These are phyloP conservation scores for Tetrahymena thermophila DNA, from an alignment of 73 alveolate genomes.

Conservation along the genomic window DNA sequence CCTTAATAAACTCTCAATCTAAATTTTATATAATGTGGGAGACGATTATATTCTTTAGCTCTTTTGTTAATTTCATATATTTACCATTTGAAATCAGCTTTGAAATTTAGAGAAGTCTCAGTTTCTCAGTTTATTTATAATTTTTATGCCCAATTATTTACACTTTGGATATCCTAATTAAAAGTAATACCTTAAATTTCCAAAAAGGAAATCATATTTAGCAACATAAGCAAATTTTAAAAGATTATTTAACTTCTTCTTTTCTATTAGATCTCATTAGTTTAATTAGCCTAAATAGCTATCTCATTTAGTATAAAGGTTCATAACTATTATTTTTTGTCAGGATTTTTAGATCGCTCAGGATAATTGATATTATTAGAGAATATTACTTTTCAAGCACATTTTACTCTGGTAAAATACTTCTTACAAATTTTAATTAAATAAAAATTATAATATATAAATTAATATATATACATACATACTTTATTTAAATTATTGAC, in stretches of 20 bases:
- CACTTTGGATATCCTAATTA: neutral
- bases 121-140: neutral
- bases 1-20: neutral
- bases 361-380: no score
- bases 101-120: neutral
- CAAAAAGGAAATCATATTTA: neutral
- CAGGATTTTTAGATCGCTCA: no score
- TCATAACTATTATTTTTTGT: neutral
- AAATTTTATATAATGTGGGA: neutral
- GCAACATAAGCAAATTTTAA: neutral
- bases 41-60: neutral
- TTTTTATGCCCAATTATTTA: neutral
- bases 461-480: no score
- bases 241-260: neutral
- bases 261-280: neutral
- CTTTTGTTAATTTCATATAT: neutral
- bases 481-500: no score
- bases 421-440: no score
- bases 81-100: neutral
- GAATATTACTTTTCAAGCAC: neutral
- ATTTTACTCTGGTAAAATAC: neutral
- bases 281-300: neutral
- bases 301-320: neutral
- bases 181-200: neutral
- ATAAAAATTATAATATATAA: no score